Evolutionary conservation across 1,284 basidiomycete species (phyloP).

Genomic region (Apiotrichum gracile): DNA sequence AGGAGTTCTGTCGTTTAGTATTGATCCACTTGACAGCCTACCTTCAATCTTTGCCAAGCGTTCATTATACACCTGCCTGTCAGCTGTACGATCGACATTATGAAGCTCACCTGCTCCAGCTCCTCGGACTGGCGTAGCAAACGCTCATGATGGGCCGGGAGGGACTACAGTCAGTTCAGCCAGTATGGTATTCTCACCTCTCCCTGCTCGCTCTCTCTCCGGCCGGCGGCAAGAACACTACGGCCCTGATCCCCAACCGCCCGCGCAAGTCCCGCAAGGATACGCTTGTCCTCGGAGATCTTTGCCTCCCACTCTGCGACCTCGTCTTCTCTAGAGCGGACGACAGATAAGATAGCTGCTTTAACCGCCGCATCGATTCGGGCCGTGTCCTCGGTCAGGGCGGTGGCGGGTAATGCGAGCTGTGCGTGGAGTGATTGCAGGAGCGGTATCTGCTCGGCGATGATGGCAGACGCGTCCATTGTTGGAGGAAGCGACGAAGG

Average conservation of each 20-base stretch:
- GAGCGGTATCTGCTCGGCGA: slow-evolving; percentile 40
- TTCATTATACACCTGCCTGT: slow-evolving; percentile 34
- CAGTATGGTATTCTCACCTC: slow-evolving; percentile 20
- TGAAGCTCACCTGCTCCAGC: slow-evolving; percentile 28
- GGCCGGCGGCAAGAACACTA: slow-evolving; percentile 21
- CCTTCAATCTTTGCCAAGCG: slow-evolving; percentile 31
- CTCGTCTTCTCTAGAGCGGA: slow-evolving; percentile 37
- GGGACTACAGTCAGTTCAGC: slow-evolving; percentile 12
- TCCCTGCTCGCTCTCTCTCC: slow-evolving; percentile 27
- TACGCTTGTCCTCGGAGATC: slow-evolving; percentile 27
- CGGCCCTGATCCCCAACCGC: slow-evolving; percentile 37
- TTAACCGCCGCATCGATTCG: slow-evolving; percentile 40
- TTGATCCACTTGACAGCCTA: background rate
- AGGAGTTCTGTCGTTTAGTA: slow-evolving; percentile 10
- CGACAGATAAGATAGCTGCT: slow-evolving; percentile 33
- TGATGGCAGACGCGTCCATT: slow-evolving; percentile 35
- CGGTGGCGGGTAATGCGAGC: slow-evolving; percentile 32
- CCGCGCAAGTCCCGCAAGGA: slow-evolving; percentile 25
- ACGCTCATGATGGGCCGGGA: slow-evolving; percentile 35
- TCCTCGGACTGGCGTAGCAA: slow-evolving; percentile 30
- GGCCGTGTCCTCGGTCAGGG: slow-evolving; percentile 31
- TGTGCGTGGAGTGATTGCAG: slow-evolving; percentile 35
- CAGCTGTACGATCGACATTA: background rate
- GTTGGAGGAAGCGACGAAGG: background rate
- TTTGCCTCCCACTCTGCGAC: slow-evolving; percentile 38